A percentile compares a stretch with the other conserved stretches of the same genome.
These are phyloP conservation scores for Ogataea glucozyma DNA, from an alignment of 805 yeast genomes.

Conservation along the genomic window DNA sequence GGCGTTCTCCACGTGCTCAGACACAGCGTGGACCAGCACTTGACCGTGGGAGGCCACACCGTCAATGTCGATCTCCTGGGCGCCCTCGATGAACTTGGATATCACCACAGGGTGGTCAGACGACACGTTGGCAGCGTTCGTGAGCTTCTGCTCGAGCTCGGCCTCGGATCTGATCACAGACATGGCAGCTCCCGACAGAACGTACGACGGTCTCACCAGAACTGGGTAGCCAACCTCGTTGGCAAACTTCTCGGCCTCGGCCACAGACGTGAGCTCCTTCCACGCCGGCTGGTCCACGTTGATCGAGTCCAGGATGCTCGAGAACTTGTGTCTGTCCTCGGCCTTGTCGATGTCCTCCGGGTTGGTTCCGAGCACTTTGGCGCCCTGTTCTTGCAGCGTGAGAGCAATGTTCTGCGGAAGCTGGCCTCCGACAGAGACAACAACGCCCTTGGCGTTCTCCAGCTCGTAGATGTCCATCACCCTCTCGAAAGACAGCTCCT, in stretches of 20 bases:
- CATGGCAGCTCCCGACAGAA: constrained; percentile 98
- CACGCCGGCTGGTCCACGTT: constrained; percentile 96
- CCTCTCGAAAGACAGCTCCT: constrained; percentile 92
- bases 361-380: constrained; percentile 87
- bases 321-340: constrained; percentile 97
- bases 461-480: constrained; percentile 96
- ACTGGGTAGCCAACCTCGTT: constrained; percentile 90
- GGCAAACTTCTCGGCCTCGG: constrained; percentile 85
- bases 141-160: constrained; percentile 80
- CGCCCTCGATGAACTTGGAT: constrained; percentile 92
- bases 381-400: constrained; percentile 74
- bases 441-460: constrained; percentile 86
- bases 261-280: constrained; percentile 89
- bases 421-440: constrained; percentile 97
- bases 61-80: constrained; percentile 96
- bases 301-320: constrained; percentile 88
- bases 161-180: constrained; percentile 78
- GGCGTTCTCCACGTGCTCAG: constrained; percentile 98
- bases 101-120: constrained; percentile 97
- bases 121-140: constrained; percentile 88
- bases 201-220: constrained; percentile 95
- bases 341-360: constrained; percentile 96
- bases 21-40: constrained; percentile 90
- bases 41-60: constrained; percentile 91
- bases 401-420: constrained; percentile 96